These are phyloP conservation scores for Periglandula ipomoeae DNA, from an alignment of 2,329 filamentous ascomycete genomes.

Conservation along the genomic window DNA sequence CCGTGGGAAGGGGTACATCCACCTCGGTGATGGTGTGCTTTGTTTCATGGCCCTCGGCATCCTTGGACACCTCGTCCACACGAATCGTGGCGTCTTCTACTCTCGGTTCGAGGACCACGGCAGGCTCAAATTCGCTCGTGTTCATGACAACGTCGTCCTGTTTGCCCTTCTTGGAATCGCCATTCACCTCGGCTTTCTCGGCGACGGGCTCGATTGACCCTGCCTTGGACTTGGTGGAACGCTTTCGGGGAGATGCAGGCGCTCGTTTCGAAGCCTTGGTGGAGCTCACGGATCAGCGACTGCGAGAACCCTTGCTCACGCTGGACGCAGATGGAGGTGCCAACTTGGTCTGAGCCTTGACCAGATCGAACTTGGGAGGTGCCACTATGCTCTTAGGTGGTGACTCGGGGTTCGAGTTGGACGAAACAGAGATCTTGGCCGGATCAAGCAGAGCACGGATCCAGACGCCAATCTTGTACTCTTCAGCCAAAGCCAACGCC, in stretches of 20 bases:
- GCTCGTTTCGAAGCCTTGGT: conserved; percentile 39
- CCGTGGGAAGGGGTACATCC: conserved; percentile 54
- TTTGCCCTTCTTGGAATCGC: conserved; percentile 20
- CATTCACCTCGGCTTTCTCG: conserved; percentile 21
- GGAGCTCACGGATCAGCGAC: conserved; percentile 49
- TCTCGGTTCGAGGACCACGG: conserved; percentile 38
- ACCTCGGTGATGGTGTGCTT: conserved; percentile 67
- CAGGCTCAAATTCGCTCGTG: conserved; percentile 40
- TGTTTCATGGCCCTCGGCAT: conserved; percentile 50
- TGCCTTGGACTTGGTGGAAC: conserved; percentile 34
- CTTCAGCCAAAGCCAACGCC: conserved; percentile 74
- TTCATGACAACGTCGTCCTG: conserved; percentile 31
- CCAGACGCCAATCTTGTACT: conserved; percentile 82
- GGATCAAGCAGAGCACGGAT: conserved; percentile 87
- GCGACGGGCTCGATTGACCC: conserved; percentile 24
- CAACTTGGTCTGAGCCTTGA: conserved; percentile 32
- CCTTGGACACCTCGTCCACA: conserved; percentile 51
- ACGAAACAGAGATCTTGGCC: conserved; percentile 57
- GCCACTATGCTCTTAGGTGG: conserved; percentile 68
- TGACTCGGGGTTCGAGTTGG: conserved; percentile 51
- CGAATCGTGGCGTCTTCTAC: conserved; percentile 55
- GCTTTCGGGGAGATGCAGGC: conserved; percentile 46
- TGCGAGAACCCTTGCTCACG: conserved; percentile 36
- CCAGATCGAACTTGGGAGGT: conserved; percentile 68
- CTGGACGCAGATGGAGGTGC: conserved; percentile 40